Percentiles rank a stretch among this genome's conserved stretches.
Conservation (phyloP, 805 yeast species). For the Saccharomycopsis javanensis region DNA sequence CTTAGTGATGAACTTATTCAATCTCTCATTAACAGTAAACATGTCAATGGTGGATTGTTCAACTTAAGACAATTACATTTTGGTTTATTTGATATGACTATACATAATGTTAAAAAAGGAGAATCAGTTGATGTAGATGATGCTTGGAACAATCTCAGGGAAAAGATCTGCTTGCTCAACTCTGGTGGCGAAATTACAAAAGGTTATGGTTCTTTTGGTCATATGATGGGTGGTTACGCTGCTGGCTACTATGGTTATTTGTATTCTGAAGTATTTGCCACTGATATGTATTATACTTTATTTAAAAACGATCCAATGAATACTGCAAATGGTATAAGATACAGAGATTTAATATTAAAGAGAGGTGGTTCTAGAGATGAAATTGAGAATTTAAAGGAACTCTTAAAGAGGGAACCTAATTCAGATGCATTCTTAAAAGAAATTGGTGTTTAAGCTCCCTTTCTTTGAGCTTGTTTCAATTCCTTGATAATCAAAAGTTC, state of each 20-base stretch:
- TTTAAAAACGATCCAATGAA: conserved; percentile 64
- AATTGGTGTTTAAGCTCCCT: conserved; percentile 34
- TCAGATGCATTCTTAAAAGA: conserved; percentile 65
- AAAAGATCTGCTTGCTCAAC: conserved; percentile 49
- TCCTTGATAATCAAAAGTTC: too few species aligned
- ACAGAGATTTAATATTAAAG: conserved; percentile 58
- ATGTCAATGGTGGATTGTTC: conserved; percentile 65
- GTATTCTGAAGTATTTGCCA: conserved; percentile 80
- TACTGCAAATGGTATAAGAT: conserved; percentile 47
- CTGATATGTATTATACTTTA: conserved; percentile 66
- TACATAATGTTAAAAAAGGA: conserved; percentile 48
- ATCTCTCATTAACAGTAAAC: conserved; percentile 53
- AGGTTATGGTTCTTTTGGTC: conserved; percentile 73
- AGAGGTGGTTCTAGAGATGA: conserved; percentile 71
- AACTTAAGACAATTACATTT: conserved; percentile 71
- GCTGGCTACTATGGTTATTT: conserved; percentile 81
- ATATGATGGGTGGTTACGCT: conserved; percentile 76
- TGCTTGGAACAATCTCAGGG: conserved; percentile 56
- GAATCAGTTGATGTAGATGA: conserved; percentile 16
- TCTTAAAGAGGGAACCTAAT: conserved; percentile 69
- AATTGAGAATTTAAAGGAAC: conserved; percentile 49
- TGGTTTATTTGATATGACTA: conserved; percentile 64
- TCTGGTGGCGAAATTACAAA: conserved; percentile 46
- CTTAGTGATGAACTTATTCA: conserved; percentile 49
- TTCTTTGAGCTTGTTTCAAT: background rate